Evolutionary conservation across 1,139 yeast genomes (phyloP), one percentile per base, ranked within the genome.

Genomic region (Suhomyces terraborum): DNA sequence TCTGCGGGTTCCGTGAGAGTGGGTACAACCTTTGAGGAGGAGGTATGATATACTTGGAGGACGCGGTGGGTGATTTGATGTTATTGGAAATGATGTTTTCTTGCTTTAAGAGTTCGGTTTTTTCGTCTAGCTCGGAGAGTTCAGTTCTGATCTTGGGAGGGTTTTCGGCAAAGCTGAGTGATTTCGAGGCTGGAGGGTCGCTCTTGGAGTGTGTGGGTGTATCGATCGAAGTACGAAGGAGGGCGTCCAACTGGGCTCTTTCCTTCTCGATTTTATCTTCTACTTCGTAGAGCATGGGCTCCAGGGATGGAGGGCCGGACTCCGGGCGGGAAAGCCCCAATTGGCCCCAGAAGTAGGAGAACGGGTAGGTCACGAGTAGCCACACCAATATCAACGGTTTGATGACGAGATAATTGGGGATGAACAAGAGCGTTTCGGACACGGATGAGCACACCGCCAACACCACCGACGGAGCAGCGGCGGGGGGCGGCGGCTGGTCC

Each of bases 21-120:
- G 79, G 79, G 46, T 65, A 69, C 35, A 73, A 58, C 47, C 77
- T 48, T 41, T 67, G 74, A 8, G 79, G 79, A 2, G 77, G 77
- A 20, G 77, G 78, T 16, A 73, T 67, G 39, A 72, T 63, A 56
- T 72, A 73, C 52, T 66, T 69, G 26, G 80, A 75, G 32, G 75
- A 59, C 40, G 71, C 64, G 1, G 82, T 70, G 30, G 87, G 86
- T 0, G 84, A 79, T 55, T 80, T 81, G 49, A 81, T 66, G 41
- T 64, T 61, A 51, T 77, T 79, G 33, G 74, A 67, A 40, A 63
- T 49, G 47, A 65, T 54, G 46, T 57, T 69, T 47, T 68, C 75
- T 42, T 64, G 71, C 47, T 64, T 69, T 36, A 62, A 62, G 35
- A 73, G 56, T 46, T 74, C 79, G 16, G 77, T 69, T 48, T 70